Evolutionary conservation across 2,329 filamentous ascomycete genomes (phyloP).

Genomic region (Epichloe hybrida): DNA sequence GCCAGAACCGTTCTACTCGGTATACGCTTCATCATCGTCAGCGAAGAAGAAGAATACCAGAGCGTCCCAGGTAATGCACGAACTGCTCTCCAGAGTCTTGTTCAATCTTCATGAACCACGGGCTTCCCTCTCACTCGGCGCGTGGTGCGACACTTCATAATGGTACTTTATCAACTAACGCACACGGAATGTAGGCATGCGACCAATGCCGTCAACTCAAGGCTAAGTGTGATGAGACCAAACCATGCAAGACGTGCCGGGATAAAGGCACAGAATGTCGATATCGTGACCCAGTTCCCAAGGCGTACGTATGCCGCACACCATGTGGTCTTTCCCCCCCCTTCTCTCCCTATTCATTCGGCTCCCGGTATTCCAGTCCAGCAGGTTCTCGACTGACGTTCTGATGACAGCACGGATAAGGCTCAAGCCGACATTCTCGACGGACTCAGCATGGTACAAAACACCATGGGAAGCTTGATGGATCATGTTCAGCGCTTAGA

Average conservation of each 20-base stretch:
- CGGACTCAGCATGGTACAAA: conserved; percentile 30
- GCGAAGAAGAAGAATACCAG: conserved; percentile 50
- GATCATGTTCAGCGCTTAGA: conserved; percentile 27
- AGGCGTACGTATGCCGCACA: conserved; percentile 48
- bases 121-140: not conserved
- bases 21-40: conserved; percentile 29
- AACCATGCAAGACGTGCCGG: conserved; percentile 73
- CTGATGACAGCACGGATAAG: conserved; percentile 39
- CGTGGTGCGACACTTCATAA: no score
- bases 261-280: conserved; percentile 75
- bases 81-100: not conserved
- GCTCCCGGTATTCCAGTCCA: not conserved
- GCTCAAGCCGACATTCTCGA: conserved; percentile 47
- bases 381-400: conserved; percentile 5
- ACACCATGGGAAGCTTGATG: conserved; percentile 22
- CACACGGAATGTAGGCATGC: conserved; percentile 51
- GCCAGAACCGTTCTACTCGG: conserved; percentile 24
- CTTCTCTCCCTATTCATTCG: not conserved
- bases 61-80: conserved; percentile 41
- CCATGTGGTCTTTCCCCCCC: not conserved
- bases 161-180: no score
- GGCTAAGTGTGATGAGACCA: conserved; percentile 81
- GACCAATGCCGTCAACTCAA: conserved; percentile 79
- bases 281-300: conserved; percentile 82
- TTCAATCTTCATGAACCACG: not conserved